Conservation (phyloP, 2,329 filamentous ascomycete species). For the Phaeoacremonium minimum region DNA sequence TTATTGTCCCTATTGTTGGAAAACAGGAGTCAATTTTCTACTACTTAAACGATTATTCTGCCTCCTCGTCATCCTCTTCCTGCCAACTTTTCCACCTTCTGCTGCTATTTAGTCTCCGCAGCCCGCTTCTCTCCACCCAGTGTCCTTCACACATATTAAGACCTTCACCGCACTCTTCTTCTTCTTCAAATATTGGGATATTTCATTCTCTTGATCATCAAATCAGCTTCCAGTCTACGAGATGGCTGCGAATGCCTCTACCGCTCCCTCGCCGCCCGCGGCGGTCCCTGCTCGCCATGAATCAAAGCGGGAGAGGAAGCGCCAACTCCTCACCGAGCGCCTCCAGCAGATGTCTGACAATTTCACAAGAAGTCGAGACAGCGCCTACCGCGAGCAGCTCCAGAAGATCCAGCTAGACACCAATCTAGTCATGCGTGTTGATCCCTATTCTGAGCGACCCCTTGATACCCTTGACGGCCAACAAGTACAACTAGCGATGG, state of each 20-base stretch:
- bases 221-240: background rate
- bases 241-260: conserved; percentile 10
- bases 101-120: no score
- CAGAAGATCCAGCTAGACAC: conserved; percentile 91
- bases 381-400: conserved; percentile 82
- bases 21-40: no score
- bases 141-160: no score
- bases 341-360: conserved; percentile 71
- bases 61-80: no score
- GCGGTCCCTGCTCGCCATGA: conserved; percentile 15
- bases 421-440: conserved; percentile 77
- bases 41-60: no score
- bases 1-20: no score
- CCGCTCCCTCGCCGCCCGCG: conserved; percentile 3
- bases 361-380: conserved; percentile 77
- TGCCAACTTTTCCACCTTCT: no score
- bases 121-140: no score
- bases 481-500: conserved; percentile 28
- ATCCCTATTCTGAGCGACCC: conserved; percentile 62
- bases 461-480: conserved; percentile 40
- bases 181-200: no score
- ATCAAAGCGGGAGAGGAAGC: conserved; percentile 88
- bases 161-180: no score
- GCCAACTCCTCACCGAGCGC: conserved; percentile 76
- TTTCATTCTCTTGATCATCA: no score